These are phyloP conservation scores for Acrocalymma vagum DNA, from an alignment of 2,329 filamentous ascomycete species.

Conservation along the genomic window DNA sequence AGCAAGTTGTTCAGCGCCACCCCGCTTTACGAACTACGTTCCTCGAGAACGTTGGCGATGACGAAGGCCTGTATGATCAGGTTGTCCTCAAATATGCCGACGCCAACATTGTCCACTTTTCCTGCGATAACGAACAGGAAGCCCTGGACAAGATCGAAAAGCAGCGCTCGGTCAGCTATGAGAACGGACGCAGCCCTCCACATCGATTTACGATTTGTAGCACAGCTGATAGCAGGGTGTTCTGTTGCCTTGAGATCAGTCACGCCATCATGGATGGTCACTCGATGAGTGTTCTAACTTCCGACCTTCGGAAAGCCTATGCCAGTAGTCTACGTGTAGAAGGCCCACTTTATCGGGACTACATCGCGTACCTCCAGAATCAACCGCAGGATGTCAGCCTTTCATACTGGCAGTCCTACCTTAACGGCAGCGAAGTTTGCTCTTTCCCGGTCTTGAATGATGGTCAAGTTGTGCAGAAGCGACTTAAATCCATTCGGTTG, in stretches of 20 bases:
- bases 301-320: slow-evolving; percentile 38
- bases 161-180: slow-evolving; percentile 33
- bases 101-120: slow-evolving; percentile 32
- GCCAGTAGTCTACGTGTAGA: slow-evolving; percentile 26
- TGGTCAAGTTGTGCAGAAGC: slow-evolving; percentile 22
- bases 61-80: slow-evolving; percentile 43
- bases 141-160: slow-evolving; percentile 27
- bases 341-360: slow-evolving; percentile 41
- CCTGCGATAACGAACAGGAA: slow-evolving; percentile 27
- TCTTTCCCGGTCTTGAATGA: slow-evolving; percentile 42
- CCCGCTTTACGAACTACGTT: slow-evolving; percentile 42
- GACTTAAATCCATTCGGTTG: slow-evolving; percentile 35
- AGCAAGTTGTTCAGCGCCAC: slow-evolving; percentile 36
- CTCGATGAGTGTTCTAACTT: slow-evolving; percentile 39
- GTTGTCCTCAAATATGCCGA: slow-evolving; percentile 37
- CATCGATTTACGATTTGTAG: slow-evolving; percentile 43
- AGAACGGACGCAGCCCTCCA: slow-evolving; percentile 31
- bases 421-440: slow-evolving; percentile 39
- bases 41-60: slow-evolving; percentile 36
- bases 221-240: slow-evolving; percentile 25
- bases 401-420: slow-evolving; percentile 41
- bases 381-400: slow-evolving; percentile 36
- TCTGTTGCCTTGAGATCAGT: slow-evolving; percentile 43
- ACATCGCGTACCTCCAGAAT: slow-evolving; percentile 37
- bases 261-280: slow-evolving; percentile 47